Evolutionary conservation across 371 early-diverging fungal genomes (phyloP), one percentile per base, ranked within the genome.

Genomic region (Umbelopsis sp.): DNA sequence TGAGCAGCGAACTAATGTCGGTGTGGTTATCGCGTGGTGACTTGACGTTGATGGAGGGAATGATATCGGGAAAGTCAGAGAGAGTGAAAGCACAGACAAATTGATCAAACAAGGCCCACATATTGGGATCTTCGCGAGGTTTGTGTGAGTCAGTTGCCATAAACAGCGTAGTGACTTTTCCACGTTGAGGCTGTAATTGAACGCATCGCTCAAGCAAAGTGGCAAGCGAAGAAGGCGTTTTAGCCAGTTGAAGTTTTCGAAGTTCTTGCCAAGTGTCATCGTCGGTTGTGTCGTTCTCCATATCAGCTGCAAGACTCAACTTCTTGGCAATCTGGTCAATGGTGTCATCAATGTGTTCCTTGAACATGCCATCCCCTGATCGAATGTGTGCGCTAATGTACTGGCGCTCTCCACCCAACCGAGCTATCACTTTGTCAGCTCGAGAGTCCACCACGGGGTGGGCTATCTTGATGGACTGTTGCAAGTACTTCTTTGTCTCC

Each of bases 71-170:
- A 41, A 87, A 86, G 65, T 87, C 87, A 22, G 81, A 74, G 3
- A 87, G 69, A 16, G 85, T 82, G 67, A 87, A 82, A 5, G 83
- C 70, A 65, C 87, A 87, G 0, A 80, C 80, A 65, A 80, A 86
- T 38, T 82, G 80, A 4, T 77, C 72, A 69, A 80, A 76, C 10
- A 81, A 72, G 0, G 70, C 69, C 8, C 72, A 70, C 6, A 87
- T 65, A 1, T 80, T 69, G 2, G 68, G 69, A 11, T 69, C 35
- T 0, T 68, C 46, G 29, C 87, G 82, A 29, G 87, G 87, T 38
- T 79, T 72, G 22, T 72, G 76, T 11, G 86, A 79, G 74, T 87
- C 87, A 0, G 87, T 87, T 6, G 87, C 85, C 81, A 87, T 81
- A 45, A 79, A 87, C 32, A 86, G 76, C 63, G 81, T 32, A 76